Percentiles rank a stretch among this genome's conserved stretches.
phyloP scores from a whole-genome alignment of 2,329 filamentous ascomycete genomes.

The Aspergillus thermomutatus region DNA sequence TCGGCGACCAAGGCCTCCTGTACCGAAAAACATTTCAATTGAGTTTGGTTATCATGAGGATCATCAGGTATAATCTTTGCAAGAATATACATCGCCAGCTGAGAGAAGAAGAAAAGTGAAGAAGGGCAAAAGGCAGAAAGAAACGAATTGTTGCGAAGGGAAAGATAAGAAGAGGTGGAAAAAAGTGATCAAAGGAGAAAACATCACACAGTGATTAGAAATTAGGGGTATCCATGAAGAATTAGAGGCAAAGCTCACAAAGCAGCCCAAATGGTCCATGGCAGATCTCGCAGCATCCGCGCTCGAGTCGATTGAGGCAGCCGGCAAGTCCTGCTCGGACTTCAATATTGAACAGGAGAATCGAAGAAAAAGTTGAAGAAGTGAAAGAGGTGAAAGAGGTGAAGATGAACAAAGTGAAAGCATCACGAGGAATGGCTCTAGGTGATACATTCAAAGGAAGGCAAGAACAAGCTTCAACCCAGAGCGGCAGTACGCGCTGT shows the following conservation, averaged over 20 bases:
- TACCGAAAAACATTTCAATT: constrained; percentile 11
- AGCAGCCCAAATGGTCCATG: constrained; percentile 1
- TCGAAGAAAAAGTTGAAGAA: constrained; percentile 12
- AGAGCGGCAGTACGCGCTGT: not conserved
- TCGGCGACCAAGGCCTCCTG: constrained; percentile 1
- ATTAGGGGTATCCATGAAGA: constrained; percentile 24
- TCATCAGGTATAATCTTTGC: constrained; percentile 16
- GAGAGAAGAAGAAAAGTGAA: constrained; percentile 6
- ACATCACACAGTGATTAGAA: constrained; percentile 23
- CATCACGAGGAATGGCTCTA: constrained; percentile 1
- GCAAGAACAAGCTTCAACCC: not conserved
- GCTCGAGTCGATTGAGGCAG: constrained; percentile 3
- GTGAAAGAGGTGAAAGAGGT: constrained; percentile 4
- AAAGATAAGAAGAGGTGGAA: not conserved
- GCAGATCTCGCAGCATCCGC: not conserved
- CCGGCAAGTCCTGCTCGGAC: constrained; percentile 14
- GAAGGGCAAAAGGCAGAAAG: constrained; percentile 7
- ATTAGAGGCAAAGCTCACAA: constrained; percentile 17
- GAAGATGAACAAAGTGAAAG: constrained; percentile 10
- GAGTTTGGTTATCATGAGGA: constrained; percentile 17
- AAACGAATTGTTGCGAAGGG: constrained; percentile 2
- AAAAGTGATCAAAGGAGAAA: constrained; percentile 6
- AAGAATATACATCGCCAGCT: constrained; percentile 3
- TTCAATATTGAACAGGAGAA: constrained; percentile 7
- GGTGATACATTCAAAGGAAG: not conserved